Base-by-base conservation (phyloP, 2,329 filamentous ascomycete genomes). In the Pseudofabraea citricarpa region DNA sequence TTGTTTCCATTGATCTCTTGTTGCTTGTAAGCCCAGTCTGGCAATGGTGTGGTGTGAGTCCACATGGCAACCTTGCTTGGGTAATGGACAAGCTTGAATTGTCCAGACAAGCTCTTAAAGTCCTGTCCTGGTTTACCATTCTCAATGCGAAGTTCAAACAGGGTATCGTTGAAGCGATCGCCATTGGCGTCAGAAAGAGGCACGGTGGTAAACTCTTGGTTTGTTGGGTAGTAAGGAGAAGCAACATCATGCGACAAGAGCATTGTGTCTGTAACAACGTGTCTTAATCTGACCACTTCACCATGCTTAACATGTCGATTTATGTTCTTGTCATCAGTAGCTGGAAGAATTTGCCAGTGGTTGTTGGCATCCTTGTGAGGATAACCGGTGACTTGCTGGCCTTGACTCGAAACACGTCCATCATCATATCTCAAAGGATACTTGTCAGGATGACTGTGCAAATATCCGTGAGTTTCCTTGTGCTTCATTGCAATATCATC, bases 1-100 rank as follows among this genome's bases (percentile, higher is more conserved):
- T 98, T 98, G 75, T 98, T 98, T 47, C 93, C 93, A 66, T 98
- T 98, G 73, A 98, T 96, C 65, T 98, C 93, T 60, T 95, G 91
- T 67, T 98, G 93, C 66, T 94, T 93, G 72, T 87, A 91, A 20
- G 78, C 93, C 93, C 93, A 98, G 4, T 98, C 93, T 4, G 93
- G 93, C n/a, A 98, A 79, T 39, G 93, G 88, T 47, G 83, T 93
- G 26, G 86, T 86, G 66, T 97, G 91, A 21, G 93, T 98, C 93
- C 93, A 98, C 91, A 98, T 95, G 53, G 93, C 91, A 40, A 98
- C 93, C 65, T 94, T 95, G 65, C 89, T 94, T 6, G 91, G 90
- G 59, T 87, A 81, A 67, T 98, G 93, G 56, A 98, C 80, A 47
- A 98, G 77, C 71, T 96, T 97, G 79, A 98, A 96, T 68, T 95